phyloP scores from a whole-genome alignment of 2,329 filamentous ascomycete species.

The Zymoseptoria crescenta region DNA sequence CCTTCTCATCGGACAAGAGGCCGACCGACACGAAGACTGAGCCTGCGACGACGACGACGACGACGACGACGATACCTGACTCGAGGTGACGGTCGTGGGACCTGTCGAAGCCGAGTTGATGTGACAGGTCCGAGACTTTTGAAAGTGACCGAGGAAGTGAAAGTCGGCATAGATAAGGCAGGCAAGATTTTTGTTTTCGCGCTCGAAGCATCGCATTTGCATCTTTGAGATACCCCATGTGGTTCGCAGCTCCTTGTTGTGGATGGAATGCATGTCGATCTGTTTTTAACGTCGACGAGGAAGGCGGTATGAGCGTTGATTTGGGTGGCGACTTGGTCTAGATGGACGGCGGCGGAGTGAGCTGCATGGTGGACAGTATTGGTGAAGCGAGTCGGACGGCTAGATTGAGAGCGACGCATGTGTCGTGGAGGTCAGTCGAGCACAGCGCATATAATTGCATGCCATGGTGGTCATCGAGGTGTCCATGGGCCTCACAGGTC shows the following conservation, averaged over 20 bases:
- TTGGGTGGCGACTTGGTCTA: background rate
- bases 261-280: background rate
- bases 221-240: background rate
- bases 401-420: background rate
- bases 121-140: background rate
- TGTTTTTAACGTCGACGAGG: background rate
- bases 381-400: background rate
- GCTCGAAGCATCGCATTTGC: background rate
- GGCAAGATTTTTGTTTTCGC: background rate
- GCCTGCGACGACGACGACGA: background rate
- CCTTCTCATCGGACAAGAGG: background rate
- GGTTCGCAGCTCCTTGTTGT: background rate
- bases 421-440: background rate
- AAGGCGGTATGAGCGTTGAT: background rate
- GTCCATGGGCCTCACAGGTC: background rate
- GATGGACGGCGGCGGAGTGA: background rate
- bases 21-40: background rate
- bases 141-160: background rate
- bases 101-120: background rate
- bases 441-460: background rate
- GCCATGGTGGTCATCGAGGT: background rate
- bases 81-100: background rate
- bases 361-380: background rate
- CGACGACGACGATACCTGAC: background rate
- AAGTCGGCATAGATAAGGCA: background rate